These are phyloP conservation scores for Neurospora terricola DNA, from an alignment of 495 filamentous ascomycete species.

Conservation along the genomic window DNA sequence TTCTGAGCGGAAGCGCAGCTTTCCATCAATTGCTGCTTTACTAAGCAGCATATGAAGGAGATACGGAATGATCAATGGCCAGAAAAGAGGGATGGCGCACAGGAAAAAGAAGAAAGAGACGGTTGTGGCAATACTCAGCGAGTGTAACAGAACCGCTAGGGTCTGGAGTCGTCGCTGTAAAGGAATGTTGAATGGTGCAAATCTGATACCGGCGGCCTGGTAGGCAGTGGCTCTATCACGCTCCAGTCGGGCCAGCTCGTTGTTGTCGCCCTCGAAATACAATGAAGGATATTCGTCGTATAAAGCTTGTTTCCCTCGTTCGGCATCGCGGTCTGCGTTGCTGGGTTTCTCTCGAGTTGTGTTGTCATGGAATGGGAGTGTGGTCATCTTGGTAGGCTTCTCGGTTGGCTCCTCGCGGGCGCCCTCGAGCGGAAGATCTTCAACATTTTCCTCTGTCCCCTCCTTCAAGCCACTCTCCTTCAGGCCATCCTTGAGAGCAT, in stretches of 20 bases:
- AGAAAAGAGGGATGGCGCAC: conserved; percentile 79
- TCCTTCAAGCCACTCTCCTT: not conserved
- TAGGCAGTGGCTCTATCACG: conserved; percentile 10
- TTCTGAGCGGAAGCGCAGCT: conserved; percentile 59
- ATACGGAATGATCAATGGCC: conserved; percentile 89
- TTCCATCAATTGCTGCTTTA: conserved; percentile 61
- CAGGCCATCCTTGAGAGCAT: not conserved
- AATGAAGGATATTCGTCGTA: not conserved
- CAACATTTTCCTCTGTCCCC: conserved; percentile 8
- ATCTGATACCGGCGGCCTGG: conserved; percentile 46
- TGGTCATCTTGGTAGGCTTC: conserved; percentile 2
- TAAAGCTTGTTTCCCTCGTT: not conserved
- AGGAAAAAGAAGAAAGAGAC: conserved; percentile 83
- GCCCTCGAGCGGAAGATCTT: conserved; percentile 3
- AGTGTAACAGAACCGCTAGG: conserved; percentile 74
- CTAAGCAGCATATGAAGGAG: conserved; percentile 76
- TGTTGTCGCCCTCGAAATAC: not conserved
- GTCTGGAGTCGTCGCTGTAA: conserved; percentile 82
- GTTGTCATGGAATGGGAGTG: conserved; percentile 5
- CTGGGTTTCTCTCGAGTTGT: not conserved
- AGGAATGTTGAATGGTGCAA: conserved; percentile 82
- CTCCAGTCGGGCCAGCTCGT: conserved; percentile 7
- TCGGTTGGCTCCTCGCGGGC: not conserved
- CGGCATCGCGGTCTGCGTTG: not conserved
- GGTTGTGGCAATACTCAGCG: conserved; percentile 63